These are phyloP conservation scores for Rhizopogon sp. DNA, from an alignment of 768 basidiomycete genomes.

Conservation along the genomic window DNA sequence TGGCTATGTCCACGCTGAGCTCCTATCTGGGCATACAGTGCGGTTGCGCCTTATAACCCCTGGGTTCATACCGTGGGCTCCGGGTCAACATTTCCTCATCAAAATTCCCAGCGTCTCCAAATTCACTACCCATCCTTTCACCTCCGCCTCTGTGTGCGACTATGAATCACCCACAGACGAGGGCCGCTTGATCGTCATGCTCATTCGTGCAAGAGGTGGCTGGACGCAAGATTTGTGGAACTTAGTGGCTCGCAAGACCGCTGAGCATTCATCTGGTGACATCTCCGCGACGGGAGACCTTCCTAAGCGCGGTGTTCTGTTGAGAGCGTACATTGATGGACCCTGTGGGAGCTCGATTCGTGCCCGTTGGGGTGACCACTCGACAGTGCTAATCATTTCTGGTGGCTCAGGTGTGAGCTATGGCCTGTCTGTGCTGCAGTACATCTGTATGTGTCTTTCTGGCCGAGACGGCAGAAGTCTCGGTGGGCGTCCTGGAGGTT, in stretches of 20 bases:
- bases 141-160: conserved; percentile 58
- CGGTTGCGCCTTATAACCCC: conserved; percentile 62
- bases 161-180: conserved; percentile 36
- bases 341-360: conserved; percentile 65
- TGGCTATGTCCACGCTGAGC: conserved; percentile 64
- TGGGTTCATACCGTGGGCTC: conserved; percentile 56
- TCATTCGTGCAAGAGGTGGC: conserved; percentile 65
- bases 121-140: conserved; percentile 69
- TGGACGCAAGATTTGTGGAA: conserved; percentile 68
- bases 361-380: conserved; percentile 52
- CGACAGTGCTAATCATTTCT: conserved; percentile 56
- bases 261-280: conserved; percentile 28
- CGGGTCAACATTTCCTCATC: conserved; percentile 77
- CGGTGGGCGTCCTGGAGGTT: conserved; percentile 42
- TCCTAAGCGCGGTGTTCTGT: conserved; percentile 44
- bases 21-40: conserved; percentile 66
- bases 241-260: conserved; percentile 34
- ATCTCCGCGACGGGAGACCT: conserved; percentile 10
- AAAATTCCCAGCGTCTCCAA: conserved; percentile 59
- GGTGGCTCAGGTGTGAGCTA: conserved; percentile 79
- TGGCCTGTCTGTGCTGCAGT: conserved; percentile 61
- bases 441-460: conserved; percentile 52
- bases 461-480: conserved; percentile 46
- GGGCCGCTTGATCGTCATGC: conserved; percentile 55
- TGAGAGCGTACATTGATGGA: conserved; percentile 59